Conservation (phyloP, 768 basidiomycete species). For the Hortiboletus flavorubellus region DNA sequence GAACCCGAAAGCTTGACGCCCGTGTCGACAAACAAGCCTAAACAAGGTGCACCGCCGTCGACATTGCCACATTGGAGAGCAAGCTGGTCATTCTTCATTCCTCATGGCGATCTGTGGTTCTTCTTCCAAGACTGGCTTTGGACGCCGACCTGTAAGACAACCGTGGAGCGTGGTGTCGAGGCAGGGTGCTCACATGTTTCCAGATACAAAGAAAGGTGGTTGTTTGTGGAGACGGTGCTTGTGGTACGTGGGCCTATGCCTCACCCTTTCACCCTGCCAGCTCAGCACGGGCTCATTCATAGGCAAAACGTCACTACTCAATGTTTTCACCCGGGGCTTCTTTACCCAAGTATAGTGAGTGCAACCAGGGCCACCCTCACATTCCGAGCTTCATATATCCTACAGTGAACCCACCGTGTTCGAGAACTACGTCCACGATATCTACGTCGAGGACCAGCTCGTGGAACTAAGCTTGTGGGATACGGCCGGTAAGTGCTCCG, state of each 20-base stretch:
- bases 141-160: conserved; percentile 35
- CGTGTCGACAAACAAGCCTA: conserved; percentile 20
- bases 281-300: conserved; percentile 13
- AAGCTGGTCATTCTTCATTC: background rate
- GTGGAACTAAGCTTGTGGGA: conserved; percentile 97
- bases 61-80: too few relatives aligned
- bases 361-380: background rate
- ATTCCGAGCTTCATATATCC: background rate
- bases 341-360: conserved; percentile 93
- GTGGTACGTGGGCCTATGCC: conserved; percentile 46
- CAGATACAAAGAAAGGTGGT: conserved; percentile 65
- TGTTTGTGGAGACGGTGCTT: conserved; percentile 96
- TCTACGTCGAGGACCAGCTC: conserved; percentile 79
- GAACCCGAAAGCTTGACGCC: too few relatives aligned
- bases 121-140: conserved; percentile 53
- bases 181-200: conserved; percentile 15
- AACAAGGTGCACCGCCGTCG: conserved; percentile 12
- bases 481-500: conserved; percentile 70
- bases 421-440: conserved; percentile 94
- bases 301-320: conserved; percentile 84
- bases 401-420: conserved; percentile 89
- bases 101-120: conserved; percentile 58
- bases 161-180: conserved; percentile 4
- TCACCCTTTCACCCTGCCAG: conserved; percentile 2
- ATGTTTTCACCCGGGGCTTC: conserved; percentile 87